Evolutionary conservation across 148 eudicot genomes (phyloP), one percentile per base, ranked within the genome.

Genomic region (Arbutus unedo): DNA sequence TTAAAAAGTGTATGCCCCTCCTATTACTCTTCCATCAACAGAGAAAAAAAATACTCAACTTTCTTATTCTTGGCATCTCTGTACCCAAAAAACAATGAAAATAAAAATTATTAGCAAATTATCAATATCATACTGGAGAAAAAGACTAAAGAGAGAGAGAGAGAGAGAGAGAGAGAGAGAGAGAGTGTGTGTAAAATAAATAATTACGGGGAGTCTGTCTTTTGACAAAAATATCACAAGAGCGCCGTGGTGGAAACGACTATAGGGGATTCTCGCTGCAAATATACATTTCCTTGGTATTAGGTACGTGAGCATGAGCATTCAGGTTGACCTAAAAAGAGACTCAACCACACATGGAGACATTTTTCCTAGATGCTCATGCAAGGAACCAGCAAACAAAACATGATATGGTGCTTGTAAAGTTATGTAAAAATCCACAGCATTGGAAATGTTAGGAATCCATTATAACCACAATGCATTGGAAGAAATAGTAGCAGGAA

Each of bases 391-490:
- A 2, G 21, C 64, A 59, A 59, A 59, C 64, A n/a, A 73, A 19
- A 47, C 23, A 74, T 31, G 55, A 48, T n/a, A n/a, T 74, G 31
- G 55, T 48, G 77, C 55, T 47, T 74, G 55, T 48, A 74, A 74
- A 47, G 54, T 25, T 74, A 74, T n/a, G 55, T 74, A 47, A 31
- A 47, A 73, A 45, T 73, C 23, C 54, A 73, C 8, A 43, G 55
- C 77, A 48, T 8, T 9, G 18, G n/a, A 74, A 48, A 3, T 19
- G 25, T 10, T 9, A 74, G 54, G n/a, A 31, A 74, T 74, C 77
- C 15, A n/a, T 9, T n/a, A 48, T 8, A 21, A 47, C 0, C 38
- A 5, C 38, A 47, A n/a, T 16, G 16, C n/a, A n/a, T 21, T 19
- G 76, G 53, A 74, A 74, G 38, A 31, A 31, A 31, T 31, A 31